Conservation (phyloP, 805 yeast genomes). For the Naumovozyma castellii region DNA sequence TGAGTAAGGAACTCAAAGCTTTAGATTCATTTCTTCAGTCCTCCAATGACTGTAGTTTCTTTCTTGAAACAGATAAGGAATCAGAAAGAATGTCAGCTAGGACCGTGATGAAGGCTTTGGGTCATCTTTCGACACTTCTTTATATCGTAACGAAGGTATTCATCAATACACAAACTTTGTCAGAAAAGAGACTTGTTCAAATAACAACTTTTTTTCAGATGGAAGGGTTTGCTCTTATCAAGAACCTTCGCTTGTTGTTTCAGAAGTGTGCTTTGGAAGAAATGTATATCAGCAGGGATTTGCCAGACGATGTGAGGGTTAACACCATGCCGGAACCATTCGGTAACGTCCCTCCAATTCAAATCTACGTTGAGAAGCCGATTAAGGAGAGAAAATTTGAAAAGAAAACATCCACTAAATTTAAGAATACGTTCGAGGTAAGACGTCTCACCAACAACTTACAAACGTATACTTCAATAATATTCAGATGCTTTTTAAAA, state of each 20-base stretch:
- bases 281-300: conserved; percentile 36
- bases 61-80: conserved; percentile 15
- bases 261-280: conserved; percentile 51
- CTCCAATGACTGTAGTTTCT: conserved; percentile 17
- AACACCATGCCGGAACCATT: conserved; percentile 30
- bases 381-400: conserved; percentile 27
- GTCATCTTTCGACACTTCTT: conserved; percentile 35
- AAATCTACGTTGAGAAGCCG: conserved; percentile 38
- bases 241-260: conserved; percentile 37
- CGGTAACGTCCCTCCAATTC: conserved; percentile 34
- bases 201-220: conserved; percentile 21
- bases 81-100: conserved; percentile 10
- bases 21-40: conserved; percentile 23
- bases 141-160: conserved; percentile 48
- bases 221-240: conserved; percentile 34
- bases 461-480: conserved; percentile 36
- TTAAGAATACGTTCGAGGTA: conserved; percentile 51
- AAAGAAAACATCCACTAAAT: conserved; percentile 46
- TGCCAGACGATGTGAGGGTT: conserved; percentile 40
- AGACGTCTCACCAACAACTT: conserved; percentile 42
- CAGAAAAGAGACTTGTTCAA: conserved; percentile 34
- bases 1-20: conserved; percentile 26
- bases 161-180: conserved; percentile 42
- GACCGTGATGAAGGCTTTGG: conserved; percentile 20
- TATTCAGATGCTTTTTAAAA: conserved; percentile 37